Conservation (phyloP, 2,329 filamentous ascomycete species). For the Verticillium klebahnii region DNA sequence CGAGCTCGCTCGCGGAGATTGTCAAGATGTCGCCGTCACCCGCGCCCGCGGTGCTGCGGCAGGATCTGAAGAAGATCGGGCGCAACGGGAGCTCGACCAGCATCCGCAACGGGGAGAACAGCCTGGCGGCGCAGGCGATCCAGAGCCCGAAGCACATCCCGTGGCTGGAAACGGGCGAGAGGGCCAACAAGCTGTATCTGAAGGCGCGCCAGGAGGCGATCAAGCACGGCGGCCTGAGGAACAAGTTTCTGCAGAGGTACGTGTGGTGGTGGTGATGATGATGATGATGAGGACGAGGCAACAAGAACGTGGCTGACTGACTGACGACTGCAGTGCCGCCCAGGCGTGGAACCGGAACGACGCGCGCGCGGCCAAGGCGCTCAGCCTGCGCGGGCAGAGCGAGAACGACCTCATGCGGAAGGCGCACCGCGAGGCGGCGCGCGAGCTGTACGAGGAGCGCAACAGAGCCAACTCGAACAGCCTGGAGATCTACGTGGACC, state of each 20-base stretch:
- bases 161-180: constrained; percentile 91
- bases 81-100: constrained; percentile 63
- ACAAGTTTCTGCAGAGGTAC: constrained; percentile 94
- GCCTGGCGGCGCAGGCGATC: constrained; percentile 76
- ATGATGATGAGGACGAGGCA: too few relatives aligned
- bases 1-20: constrained; percentile 85
- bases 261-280: constrained; percentile 13
- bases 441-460: constrained; percentile 87
- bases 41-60: constrained; percentile 55
- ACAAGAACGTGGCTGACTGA: constrained; percentile 1
- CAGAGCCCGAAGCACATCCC: constrained; percentile 86
- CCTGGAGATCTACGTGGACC: constrained; percentile 85
- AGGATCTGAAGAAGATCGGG: constrained; percentile 53
- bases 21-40: constrained; percentile 93
- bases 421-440: constrained; percentile 89
- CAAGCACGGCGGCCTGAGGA: constrained; percentile 91
- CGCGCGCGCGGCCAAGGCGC: constrained; percentile 88
- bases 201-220: constrained; percentile 95
- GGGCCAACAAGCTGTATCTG: constrained; percentile 88
- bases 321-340: constrained; percentile 60
- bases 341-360: constrained; percentile 99
- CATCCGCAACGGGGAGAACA: constrained; percentile 69
- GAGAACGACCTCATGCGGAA: constrained; percentile 98
- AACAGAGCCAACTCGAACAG: constrained; percentile 62
- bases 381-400: constrained; percentile 89